Evolutionary conservation across 192 early-diverging fungal genomes (phyloP).

Genomic region (Coemansia sp.): DNA sequence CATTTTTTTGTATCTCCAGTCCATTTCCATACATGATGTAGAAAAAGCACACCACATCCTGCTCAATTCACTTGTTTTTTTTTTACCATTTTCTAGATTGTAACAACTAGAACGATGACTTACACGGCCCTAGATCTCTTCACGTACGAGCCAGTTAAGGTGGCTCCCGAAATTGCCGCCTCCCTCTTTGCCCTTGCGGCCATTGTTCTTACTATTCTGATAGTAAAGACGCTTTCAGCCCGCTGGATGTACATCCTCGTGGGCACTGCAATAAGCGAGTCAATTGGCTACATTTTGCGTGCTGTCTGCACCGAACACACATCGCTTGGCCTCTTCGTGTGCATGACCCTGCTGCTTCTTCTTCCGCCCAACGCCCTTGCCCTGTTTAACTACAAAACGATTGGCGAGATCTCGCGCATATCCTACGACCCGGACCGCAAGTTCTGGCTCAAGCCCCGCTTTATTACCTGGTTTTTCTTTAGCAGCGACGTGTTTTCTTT

Average conservation of each 20-base stretch:
- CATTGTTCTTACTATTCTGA: conserved; percentile 10
- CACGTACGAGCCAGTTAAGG: conserved; percentile 35
- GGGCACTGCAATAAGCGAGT: conserved; percentile 42
- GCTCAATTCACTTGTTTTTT: no score
- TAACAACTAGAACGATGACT: background rate
- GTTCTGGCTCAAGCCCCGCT: conserved; percentile 38
- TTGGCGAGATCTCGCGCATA: conserved; percentile 34
- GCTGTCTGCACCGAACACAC: conserved; percentile 35
- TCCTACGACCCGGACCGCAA: conserved; percentile 4
- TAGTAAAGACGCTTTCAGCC: conserved; percentile 5
- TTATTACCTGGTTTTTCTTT: conserved; percentile 56
- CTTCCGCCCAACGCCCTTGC: conserved; percentile 55
- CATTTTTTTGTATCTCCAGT: background rate
- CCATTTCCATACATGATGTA: no score
- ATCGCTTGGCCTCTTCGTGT: conserved; percentile 35
- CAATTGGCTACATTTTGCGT: conserved; percentile 42
- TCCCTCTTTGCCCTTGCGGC: conserved; percentile 14
- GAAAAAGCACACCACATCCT: no score
- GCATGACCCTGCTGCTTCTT: conserved; percentile 42
- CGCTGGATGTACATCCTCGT: conserved; percentile 38
- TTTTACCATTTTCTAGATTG: no score
- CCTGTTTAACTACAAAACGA: conserved; percentile 51
- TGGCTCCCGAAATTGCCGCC: conserved; percentile 32
- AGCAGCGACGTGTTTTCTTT: conserved; percentile 53
- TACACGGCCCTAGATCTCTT: conserved; percentile 20